A percentile compares a stretch with the other conserved stretches of the same genome.
Conservation (phyloP, 441 rosid species). For the Aleurites moluccanus region DNA sequence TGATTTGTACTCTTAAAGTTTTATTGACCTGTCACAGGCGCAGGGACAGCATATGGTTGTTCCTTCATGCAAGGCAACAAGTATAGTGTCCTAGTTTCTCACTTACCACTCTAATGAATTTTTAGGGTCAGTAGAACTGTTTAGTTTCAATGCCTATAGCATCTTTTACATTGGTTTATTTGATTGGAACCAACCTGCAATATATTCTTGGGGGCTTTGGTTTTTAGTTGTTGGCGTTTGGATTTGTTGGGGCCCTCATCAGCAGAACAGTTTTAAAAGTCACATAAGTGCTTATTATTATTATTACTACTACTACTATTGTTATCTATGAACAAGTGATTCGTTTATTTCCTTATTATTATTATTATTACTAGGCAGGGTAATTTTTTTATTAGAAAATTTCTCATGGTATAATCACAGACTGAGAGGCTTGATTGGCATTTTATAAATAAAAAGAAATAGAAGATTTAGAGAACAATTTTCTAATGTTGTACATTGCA, state of each 20-base stretch:
- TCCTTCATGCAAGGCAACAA: conserved; percentile 53
- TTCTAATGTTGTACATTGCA: no score
- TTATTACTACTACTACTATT: no score
- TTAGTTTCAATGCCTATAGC: conserved; percentile 26
- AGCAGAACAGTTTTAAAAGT: conserved; percentile 19
- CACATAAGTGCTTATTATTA: conserved; percentile 18
- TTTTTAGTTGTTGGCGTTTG: conserved; percentile 12
- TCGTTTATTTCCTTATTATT: no score
- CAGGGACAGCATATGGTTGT: conserved; percentile 50
- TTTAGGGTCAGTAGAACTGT: conserved; percentile 27
- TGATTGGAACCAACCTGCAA: conserved; percentile 22
- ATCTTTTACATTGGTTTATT: conserved; percentile 24
- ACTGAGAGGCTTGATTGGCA: no score
- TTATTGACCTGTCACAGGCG: conserved; percentile 38
- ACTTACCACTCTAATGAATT: conserved; percentile 23
- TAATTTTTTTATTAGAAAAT: no score
- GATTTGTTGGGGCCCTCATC: conserved; percentile 13
- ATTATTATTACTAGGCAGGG: no score
- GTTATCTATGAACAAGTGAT: no score
- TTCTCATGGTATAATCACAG: no score
- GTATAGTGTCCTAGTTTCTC: conserved; percentile 31
- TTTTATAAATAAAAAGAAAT: no score
- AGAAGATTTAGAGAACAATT: no score
- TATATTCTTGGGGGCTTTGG: conserved; percentile 19
- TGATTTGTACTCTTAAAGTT: conserved; percentile 8